These are phyloP conservation scores for Neonectria sp. DNA, from an alignment of 2,329 filamentous ascomycete genomes.

Conservation along the genomic window DNA sequence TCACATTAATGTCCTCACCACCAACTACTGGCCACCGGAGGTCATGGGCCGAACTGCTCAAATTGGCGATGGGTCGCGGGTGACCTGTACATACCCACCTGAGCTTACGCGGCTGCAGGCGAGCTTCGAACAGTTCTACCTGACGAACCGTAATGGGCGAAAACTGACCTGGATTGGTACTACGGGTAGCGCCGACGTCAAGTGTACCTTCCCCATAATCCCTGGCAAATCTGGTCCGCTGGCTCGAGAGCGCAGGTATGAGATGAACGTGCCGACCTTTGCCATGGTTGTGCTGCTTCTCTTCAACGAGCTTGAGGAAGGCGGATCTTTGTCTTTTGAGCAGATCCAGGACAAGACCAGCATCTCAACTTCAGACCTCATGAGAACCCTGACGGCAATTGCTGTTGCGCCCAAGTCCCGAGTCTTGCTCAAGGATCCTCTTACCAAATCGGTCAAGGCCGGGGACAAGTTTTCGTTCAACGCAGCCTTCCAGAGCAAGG, in stretches of 20 bases:
- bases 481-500: constrained; percentile 83
- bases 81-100: constrained; percentile 78
- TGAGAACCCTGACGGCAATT: constrained; percentile 84
- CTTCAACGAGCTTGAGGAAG: constrained; percentile 83
- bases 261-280: constrained; percentile 93
- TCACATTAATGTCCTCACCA: constrained; percentile 87
- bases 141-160: constrained; percentile 88
- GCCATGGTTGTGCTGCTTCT: constrained; percentile 91
- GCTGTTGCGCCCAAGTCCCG: constrained; percentile 87
- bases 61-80: constrained; percentile 60
- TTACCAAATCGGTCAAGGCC: constrained; percentile 81
- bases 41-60: constrained; percentile 78
- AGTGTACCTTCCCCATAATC: constrained; percentile 81
- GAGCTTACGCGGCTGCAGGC: constrained; percentile 83
- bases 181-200: constrained; percentile 86
- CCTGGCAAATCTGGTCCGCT: constrained; percentile 76
- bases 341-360: constrained; percentile 88
- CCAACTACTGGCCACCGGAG: constrained; percentile 95
- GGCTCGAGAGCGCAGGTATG: constrained; percentile 81
- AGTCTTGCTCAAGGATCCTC: constrained; percentile 85
- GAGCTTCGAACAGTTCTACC: constrained; percentile 91
- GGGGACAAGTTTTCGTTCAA: constrained; percentile 90
- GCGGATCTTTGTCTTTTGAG: constrained; percentile 71
- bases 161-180: constrained; percentile 86
- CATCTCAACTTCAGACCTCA: constrained; percentile 81